Evolutionary conservation across 2,329 filamentous ascomycete species (phyloP).

Genomic region (Ustulina deusta): DNA sequence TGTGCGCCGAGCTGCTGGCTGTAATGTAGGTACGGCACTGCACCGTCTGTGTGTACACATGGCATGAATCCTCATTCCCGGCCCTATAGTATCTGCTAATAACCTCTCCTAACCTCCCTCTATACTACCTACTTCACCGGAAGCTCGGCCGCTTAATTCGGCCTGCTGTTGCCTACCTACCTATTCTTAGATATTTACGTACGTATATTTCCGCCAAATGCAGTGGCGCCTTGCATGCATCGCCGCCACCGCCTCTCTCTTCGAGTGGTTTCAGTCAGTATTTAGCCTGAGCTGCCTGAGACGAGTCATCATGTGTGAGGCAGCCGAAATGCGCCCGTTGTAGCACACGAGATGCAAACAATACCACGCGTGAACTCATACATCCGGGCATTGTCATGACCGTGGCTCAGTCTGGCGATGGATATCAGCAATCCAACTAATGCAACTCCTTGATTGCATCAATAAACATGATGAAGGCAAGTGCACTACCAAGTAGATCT

Average conservation of each 20-base stretch:
- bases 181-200: conserved; percentile 7
- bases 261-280: too few relatives aligned
- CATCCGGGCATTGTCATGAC: neutral
- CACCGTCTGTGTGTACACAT: conserved; percentile 12
- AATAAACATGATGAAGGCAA: neutral
- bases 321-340: neutral
- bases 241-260: too few relatives aligned
- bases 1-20: conserved; percentile 15
- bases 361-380: neutral
- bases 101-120: neutral
- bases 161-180: conserved; percentile 8
- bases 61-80: too few relatives aligned
- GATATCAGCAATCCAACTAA: neutral
- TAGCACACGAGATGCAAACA: neutral
- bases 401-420: neutral
- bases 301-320: neutral
- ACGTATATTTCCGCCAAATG: neutral
- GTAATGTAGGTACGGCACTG: neutral
- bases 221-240: neutral
- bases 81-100: too few relatives aligned
- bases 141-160: conserved; percentile 14
- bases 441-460: too few relatives aligned
- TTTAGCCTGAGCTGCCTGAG: neutral
- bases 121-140: neutral
- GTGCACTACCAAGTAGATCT: too few relatives aligned